These are phyloP conservation scores for Leptographium wingfieldii DNA, from an alignment of 2,329 filamentous ascomycete species.

Conservation along the genomic window DNA sequence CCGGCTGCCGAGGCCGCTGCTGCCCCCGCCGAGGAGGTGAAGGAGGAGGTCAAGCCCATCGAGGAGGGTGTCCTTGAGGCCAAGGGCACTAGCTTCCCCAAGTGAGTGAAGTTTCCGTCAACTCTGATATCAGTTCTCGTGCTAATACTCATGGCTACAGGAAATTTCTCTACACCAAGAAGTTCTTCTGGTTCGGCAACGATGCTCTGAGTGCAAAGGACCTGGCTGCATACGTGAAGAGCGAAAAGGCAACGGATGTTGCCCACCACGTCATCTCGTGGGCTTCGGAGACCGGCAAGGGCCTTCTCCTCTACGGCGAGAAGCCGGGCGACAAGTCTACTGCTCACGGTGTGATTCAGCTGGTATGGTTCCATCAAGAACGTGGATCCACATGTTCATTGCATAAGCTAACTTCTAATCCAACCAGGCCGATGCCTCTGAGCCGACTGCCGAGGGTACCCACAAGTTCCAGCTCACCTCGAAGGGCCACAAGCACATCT, in stretches of 20 bases:
- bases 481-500: conserved; percentile 82
- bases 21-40: conserved; percentile 25
- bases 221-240: conserved; percentile 66
- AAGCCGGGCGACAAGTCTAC: conserved; percentile 67
- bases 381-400: background rate
- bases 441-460: conserved; percentile 62
- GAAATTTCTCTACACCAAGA: conserved; percentile 83
- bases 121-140: background rate
- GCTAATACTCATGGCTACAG: conserved; percentile 28
- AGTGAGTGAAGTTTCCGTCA: conserved; percentile 47
- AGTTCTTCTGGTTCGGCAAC: conserved; percentile 73
- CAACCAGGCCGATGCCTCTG: conserved; percentile 43
- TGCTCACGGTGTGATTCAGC: conserved; percentile 70
- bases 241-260: conserved; percentile 67
- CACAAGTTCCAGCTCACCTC: conserved; percentile 79
- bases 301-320: conserved; percentile 85
- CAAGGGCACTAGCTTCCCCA: conserved; percentile 78
- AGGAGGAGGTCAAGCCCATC: conserved; percentile 36
- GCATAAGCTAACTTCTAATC: background rate
- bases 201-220: conserved; percentile 63
- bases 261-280: conserved; percentile 75
- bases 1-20: conserved; percentile 25
- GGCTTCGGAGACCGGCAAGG: conserved; percentile 89
- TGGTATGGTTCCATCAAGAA: conserved; percentile 47
- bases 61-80: conserved; percentile 78